These are phyloP conservation scores for Penicillium ucsense DNA, from an alignment of 495 filamentous ascomycete genomes.

Conservation along the genomic window DNA sequence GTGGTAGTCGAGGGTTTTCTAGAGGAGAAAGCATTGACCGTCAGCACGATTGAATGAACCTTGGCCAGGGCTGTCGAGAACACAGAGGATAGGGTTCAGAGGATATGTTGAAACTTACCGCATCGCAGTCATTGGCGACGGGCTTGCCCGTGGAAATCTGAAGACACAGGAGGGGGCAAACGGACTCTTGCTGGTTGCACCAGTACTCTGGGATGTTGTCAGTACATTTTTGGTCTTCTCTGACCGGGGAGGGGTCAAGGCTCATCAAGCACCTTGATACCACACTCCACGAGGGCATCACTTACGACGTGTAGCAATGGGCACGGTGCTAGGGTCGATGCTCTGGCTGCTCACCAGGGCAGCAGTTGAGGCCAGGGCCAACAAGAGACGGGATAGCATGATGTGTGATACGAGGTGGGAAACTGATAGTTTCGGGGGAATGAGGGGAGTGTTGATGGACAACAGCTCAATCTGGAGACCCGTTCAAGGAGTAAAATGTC, in stretches of 20 bases:
- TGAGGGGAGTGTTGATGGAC: not conserved
- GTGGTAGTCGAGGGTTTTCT: conserved; percentile 58
- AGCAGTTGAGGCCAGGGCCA: conserved; percentile 21
- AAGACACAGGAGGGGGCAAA: conserved; percentile 72
- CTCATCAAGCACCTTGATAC: too few relatives aligned
- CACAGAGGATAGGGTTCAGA: not conserved
- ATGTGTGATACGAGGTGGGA: conserved; percentile 1
- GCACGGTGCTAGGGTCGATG: conserved; percentile 54
- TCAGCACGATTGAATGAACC: not conserved
- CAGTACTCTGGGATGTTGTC: conserved; percentile 43
- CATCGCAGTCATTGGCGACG: conserved; percentile 55
- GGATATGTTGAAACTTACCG: conserved; percentile 46
- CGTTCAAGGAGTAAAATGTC: not conserved
- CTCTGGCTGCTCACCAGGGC: conserved; percentile 34
- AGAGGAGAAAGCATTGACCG: not conserved
- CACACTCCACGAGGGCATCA: not conserved
- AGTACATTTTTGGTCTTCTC: conserved; percentile 1
- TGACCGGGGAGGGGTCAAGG: not conserved
- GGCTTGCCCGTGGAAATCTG: conserved; percentile 48
- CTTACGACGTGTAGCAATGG: conserved; percentile 36
- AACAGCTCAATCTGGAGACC: not conserved
- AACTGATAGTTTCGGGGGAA: not conserved
- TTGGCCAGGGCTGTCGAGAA: not conserved
- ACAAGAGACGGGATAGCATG: conserved; percentile 20
- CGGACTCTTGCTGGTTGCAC: conserved; percentile 56